Conservation (phyloP, 2,329 filamentous ascomycete species). For the Colletotrichum tropicicola region DNA sequence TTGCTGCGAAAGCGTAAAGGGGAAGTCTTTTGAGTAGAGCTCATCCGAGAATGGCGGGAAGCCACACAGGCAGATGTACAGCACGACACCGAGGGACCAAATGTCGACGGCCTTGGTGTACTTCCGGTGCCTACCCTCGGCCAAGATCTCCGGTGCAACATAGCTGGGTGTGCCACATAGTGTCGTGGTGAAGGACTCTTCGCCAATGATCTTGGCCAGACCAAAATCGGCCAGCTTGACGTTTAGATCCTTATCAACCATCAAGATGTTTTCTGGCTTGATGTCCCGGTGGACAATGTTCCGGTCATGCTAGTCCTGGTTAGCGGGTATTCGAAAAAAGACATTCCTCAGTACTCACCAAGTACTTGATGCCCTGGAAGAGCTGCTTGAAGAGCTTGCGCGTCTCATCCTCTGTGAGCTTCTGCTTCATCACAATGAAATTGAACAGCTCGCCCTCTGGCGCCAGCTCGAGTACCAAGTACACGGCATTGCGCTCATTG, state of each 20-base stretch:
- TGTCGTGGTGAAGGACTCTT: constrained; percentile 97
- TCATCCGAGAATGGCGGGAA: constrained; percentile 98
- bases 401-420: constrained; percentile 83
- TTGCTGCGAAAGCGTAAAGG: constrained; percentile 87
- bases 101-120: constrained; percentile 97
- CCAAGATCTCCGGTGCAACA: constrained; percentile 93
- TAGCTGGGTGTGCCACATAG: constrained; percentile 97
- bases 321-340: constrained; percentile 32
- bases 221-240: constrained; percentile 97
- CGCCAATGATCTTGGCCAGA: constrained; percentile 96
- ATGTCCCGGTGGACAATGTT: constrained; percentile 98
- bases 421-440: constrained; percentile 89
- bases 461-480: constrained; percentile 89
- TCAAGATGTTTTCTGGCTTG: constrained; percentile 94
- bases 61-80: constrained; percentile 96
- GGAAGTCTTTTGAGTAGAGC: constrained; percentile 81
- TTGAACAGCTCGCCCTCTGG: constrained; percentile 96
- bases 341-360: constrained; percentile 67
- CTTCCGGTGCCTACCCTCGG: constrained; percentile 80
- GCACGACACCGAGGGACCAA: constrained; percentile 96
- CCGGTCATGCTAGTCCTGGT: constrained; percentile 79
- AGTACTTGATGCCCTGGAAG: constrained; percentile 92
- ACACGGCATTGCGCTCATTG: constrained; percentile 89
- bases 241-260: constrained; percentile 84
- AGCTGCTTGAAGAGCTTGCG: constrained; percentile 90